A percentile compares a stretch with the other conserved stretches of the same genome.
Conservation (phyloP, 257 asterid species). For the Nyctanthes arbortristis region DNA sequence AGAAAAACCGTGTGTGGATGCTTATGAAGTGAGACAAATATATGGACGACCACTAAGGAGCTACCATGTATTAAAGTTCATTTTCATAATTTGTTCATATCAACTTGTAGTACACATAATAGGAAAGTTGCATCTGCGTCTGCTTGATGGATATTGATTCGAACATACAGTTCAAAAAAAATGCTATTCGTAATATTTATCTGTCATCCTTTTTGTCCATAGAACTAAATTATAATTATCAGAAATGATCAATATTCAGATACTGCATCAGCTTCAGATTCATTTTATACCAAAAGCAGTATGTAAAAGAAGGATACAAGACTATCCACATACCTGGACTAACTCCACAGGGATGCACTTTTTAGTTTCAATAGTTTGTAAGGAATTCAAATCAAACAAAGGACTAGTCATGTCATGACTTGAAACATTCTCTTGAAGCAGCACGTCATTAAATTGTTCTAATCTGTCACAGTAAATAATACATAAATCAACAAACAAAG, state of each 20-base stretch:
- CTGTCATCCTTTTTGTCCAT: neutral
- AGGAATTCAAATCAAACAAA: slow-evolving; percentile 53
- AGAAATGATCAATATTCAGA: neutral
- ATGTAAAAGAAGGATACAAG: neutral
- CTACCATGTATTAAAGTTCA: neutral
- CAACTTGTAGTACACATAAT: too few species aligned
- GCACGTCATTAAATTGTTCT: slow-evolving; percentile 89
- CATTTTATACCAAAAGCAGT: neutral
- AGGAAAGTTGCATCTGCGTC: too few species aligned
- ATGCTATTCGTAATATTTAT: neutral
- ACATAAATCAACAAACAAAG: neutral
- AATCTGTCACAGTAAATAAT: slow-evolving; percentile 48
- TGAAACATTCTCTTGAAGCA: slow-evolving; percentile 71
- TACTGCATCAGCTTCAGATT: neutral
- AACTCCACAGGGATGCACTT: slow-evolving; percentile 50
- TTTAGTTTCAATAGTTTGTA: slow-evolving; percentile 55
- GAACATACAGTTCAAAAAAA: neutral
- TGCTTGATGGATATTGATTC: neutral
- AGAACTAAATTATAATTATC: neutral
- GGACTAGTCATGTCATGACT: slow-evolving; percentile 51
- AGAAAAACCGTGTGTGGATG: neutral
- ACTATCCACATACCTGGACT: slow-evolving; percentile 51
- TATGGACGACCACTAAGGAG: neutral
- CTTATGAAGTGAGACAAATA: neutral
- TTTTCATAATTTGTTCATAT: neutral